Conservation (phyloP, 2,329 filamentous ascomycete genomes). For the Elsinoe ampelina region DNA sequence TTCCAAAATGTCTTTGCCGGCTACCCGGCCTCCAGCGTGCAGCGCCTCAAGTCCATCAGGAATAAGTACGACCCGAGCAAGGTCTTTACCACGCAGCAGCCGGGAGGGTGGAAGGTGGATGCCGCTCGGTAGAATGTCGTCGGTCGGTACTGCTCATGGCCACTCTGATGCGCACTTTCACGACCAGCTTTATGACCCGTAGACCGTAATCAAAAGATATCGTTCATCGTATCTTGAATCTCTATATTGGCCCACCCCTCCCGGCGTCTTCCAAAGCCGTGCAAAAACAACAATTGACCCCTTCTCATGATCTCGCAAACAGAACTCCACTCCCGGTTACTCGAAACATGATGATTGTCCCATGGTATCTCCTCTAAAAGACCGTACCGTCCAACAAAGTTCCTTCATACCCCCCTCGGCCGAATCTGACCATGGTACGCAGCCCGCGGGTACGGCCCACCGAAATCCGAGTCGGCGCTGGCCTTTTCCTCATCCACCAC, state of each 20-base stretch:
- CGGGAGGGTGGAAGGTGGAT: slow-evolving; percentile 10
- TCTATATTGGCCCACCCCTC: too few species aligned
- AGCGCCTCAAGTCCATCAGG: slow-evolving; percentile 24
- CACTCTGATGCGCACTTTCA: background rate
- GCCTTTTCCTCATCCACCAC: slow-evolving; percentile 2
- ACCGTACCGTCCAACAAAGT: background rate
- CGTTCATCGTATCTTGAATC: background rate
- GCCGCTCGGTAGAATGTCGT: background rate
- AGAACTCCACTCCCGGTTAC: too few species aligned
- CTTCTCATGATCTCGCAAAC: too few species aligned
- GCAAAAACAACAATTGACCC: background rate
- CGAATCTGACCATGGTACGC: background rate
- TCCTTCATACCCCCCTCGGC: background rate
- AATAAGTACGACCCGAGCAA: slow-evolving; percentile 25
- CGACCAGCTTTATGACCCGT: background rate
- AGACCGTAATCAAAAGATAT: background rate
- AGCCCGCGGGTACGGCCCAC: background rate
- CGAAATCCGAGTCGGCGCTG: background rate
- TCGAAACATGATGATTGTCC: too few species aligned
- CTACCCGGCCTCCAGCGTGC: slow-evolving; percentile 26
- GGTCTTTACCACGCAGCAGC: slow-evolving; percentile 18
- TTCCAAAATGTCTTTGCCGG: slow-evolving; percentile 22
- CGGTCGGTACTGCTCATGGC: background rate
- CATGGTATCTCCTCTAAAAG: background rate
- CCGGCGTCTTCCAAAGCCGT: too few species aligned